Evolutionary conservation across 2,329 filamentous ascomycete species (phyloP).

Genomic region (Zopfia rhizophila): DNA sequence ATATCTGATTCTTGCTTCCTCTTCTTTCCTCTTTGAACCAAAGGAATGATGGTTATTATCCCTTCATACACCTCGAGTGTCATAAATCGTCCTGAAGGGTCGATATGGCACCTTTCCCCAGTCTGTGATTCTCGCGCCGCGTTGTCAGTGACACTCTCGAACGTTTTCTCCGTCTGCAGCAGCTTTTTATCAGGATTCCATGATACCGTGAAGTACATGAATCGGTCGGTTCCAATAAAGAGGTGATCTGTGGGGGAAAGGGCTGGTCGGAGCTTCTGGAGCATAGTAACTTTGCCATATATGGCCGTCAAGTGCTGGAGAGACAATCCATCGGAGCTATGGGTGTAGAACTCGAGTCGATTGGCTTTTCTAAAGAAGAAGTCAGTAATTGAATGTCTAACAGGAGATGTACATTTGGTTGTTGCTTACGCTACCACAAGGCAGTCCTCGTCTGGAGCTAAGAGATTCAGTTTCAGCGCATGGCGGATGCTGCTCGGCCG

Average conservation of each 20-base stretch:
- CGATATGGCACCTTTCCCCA: constrained; percentile 83
- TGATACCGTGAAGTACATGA: constrained; percentile 87
- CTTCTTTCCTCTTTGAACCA: constrained; percentile 65
- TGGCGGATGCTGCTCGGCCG: constrained; percentile 90
- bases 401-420: constrained; percentile 2
- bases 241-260: constrained; percentile 82
- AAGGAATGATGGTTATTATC: constrained; percentile 71
- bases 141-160: constrained; percentile 69
- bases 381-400: constrained; percentile 23
- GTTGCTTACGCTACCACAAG: constrained; percentile 83
- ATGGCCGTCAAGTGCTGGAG: constrained; percentile 77
- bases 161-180: constrained; percentile 67
- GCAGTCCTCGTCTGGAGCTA: constrained; percentile 79
- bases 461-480: constrained; percentile 82
- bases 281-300: constrained; percentile 87
- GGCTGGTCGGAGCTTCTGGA: constrained; percentile 80
- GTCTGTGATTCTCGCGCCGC: constrained; percentile 79
- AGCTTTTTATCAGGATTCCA: constrained; percentile 74
- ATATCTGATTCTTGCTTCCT: constrained; percentile 60
- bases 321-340: constrained; percentile 67
- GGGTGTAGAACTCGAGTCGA: constrained; percentile 83
- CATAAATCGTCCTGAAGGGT: constrained; percentile 78
- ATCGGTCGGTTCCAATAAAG: constrained; percentile 90
- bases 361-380: constrained; percentile 74
- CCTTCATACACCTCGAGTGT: constrained; percentile 76